Base-by-base conservation (phyloP, 176 grass and related monocot species). In the Ampelocalamus luodianensis region DNA sequence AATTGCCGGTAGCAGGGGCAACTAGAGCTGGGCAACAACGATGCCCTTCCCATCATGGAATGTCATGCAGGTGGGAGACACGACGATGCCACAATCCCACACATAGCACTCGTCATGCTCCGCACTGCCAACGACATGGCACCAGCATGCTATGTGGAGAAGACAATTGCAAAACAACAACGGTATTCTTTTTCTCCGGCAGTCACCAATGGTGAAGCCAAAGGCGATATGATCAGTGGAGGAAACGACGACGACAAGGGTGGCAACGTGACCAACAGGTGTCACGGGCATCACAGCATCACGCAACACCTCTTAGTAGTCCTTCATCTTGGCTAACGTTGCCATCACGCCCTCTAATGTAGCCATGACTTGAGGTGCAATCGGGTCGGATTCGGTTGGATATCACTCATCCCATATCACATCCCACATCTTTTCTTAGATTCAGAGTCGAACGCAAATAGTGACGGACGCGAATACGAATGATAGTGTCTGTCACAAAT, bases 41-140 rank as follows among this genome's bases (percentile, higher is more conserved):
- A 40, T 13, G 10, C 32, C 72, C 32, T 14, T 11, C 5, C 44
- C 4, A 4, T 23, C 58, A 59, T 22, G 17, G 18, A 65, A 65
- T 48, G 42, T 17, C 17, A 48, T 44, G 10, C 11, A 65, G 32
- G 26, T 65, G 23, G 27, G 10, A 79, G 22, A 23, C 10, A 61
- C 1, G 10, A 32, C 44, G 23, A 63, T 45, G 46, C 14, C 5
- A 0, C 10, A 10, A 29, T 65, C 60, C 63, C 26, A 26, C 59
- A 65, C 60, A 49, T 79, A 40, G 12, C 43, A 79, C 77, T 32
- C 29, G 29, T 29, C 29, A 18, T 62, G 75, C 8, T 77, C 24
- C 16, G 29, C 1, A 44, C 23, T 23, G 14, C 26, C 15, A 40
- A 78, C 5, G 5, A 12, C n/a, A 17, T 53, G 10, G 75, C 16